These are phyloP conservation scores for Podila epigama DNA, from an alignment of 192 early-diverging fungal genomes.

Conservation along the genomic window DNA sequence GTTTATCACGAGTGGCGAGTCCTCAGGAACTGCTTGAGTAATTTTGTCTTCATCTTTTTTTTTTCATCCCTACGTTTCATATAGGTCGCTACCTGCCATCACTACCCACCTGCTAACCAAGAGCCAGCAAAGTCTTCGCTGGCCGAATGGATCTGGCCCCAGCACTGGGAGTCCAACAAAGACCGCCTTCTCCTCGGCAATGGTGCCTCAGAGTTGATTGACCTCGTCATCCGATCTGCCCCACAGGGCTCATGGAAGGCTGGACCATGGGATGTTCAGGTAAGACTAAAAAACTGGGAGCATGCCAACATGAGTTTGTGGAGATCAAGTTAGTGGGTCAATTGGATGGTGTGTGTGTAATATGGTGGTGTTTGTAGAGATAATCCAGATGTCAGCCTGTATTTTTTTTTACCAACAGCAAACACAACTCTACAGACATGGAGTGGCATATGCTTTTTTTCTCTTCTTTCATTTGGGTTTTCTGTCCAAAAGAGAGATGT, in stretches of 20 bases:
- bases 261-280: constrained; percentile 81
- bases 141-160: constrained; percentile 82
- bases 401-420: no score
- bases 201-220: constrained; percentile 91
- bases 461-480: neutral
- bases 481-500: neutral
- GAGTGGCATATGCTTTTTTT: neutral
- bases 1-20: no score
- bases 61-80: no score
- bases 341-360: neutral
- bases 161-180: constrained; percentile 59
- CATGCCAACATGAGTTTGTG: neutral
- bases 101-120: constrained; percentile 92
- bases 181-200: constrained; percentile 83
- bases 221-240: constrained; percentile 83
- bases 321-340: neutral
- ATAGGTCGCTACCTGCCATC: constrained; percentile 73
- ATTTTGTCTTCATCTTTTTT: no score
- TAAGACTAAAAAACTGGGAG: constrained; percentile 44
- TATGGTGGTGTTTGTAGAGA: neutral
- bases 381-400: no score
- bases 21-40: no score
- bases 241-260: constrained; percentile 84
- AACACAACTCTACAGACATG: no score
- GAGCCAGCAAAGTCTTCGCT: constrained; percentile 88